Evolutionary conservation across 2,329 filamentous ascomycete species (phyloP).

Genomic region (Ascochyta clinopodiicola): DNA sequence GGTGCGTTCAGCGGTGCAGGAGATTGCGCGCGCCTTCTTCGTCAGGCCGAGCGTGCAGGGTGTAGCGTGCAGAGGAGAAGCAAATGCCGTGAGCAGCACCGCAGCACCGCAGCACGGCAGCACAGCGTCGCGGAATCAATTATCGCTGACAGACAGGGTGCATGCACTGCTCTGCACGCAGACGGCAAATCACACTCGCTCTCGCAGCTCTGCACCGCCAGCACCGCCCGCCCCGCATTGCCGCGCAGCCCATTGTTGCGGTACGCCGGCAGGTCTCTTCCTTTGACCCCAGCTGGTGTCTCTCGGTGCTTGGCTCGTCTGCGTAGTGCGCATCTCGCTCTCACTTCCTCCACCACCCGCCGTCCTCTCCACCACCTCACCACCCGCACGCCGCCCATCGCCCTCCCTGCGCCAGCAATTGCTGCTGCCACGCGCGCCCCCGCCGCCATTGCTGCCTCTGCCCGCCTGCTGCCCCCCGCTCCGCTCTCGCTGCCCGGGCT

Average conservation of each 20-base stretch:
- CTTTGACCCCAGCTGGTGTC: constrained; percentile 34
- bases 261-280: constrained; percentile 14
- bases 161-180: background rate
- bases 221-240: constrained; percentile 13
- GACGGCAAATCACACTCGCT: background rate
- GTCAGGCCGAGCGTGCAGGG: constrained; percentile 19
- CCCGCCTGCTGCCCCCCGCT: constrained; percentile 15
- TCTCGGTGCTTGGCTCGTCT: constrained; percentile 32
- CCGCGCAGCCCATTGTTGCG: constrained; percentile 18
- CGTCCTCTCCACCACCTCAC: constrained; percentile 17
- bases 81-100: constrained; percentile 1
- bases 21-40: constrained; percentile 40
- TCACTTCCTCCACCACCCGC: constrained; percentile 34
- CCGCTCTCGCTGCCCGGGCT: constrained; percentile 29
- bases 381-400: constrained; percentile 15
- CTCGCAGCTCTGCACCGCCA: background rate
- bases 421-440: constrained; percentile 22
- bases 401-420: constrained; percentile 25
- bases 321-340: constrained; percentile 33
- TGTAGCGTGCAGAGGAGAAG: background rate
- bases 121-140: background rate
- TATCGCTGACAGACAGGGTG: constrained; percentile 1
- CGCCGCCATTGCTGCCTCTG: constrained; percentile 24
- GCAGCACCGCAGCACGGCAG: background rate
- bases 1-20: constrained; percentile 27